Evolutionary conservation across 352 stramenopile species (phyloP).

Genomic region (Phytophthora uliginosa): DNA sequence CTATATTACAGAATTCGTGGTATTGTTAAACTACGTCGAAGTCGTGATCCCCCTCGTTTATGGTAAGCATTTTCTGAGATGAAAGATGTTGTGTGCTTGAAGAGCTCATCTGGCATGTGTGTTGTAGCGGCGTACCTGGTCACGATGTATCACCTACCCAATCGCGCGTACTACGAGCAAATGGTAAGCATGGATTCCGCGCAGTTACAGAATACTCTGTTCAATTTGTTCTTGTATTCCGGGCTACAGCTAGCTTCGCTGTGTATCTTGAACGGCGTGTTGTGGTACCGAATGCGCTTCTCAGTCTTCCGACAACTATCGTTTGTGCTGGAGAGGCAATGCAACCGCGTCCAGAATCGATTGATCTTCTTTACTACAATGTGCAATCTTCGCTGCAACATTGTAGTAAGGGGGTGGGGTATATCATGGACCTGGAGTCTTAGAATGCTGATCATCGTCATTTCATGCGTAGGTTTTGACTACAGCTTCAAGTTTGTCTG

Average conservation of each 20-base stretch:
- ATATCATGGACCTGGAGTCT: neutral
- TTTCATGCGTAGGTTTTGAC: neutral
- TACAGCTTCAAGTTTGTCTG: conserved; percentile 25
- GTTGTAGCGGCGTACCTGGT: conserved; percentile 25
- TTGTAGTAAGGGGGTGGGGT: conserved; percentile 21
- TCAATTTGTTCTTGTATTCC: conserved; percentile 38
- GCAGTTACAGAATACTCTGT: conserved; percentile 14
- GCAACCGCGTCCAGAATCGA: conserved; percentile 36
- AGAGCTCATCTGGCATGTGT: neutral
- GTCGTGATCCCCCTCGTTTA: conserved; percentile 47
- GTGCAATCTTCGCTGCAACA: conserved; percentile 37
- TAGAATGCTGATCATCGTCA: neutral
- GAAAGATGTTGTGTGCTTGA: neutral
- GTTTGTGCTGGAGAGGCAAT: conserved; percentile 49
- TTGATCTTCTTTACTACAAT: conserved; percentile 45
- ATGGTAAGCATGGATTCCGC: conserved; percentile 24
- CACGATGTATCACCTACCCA: conserved; percentile 35
- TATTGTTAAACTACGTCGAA: conserved; percentile 48
- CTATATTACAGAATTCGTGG: conserved; percentile 48
- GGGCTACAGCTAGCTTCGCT: conserved; percentile 48
- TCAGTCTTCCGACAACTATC: conserved; percentile 37
- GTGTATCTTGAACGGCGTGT: conserved; percentile 24
- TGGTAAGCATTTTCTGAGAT: conserved; percentile 20
- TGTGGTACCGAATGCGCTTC: conserved; percentile 33
- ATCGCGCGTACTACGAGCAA: conserved; percentile 37